Base-by-base conservation (phyloP, 176 grass and related monocot genomes). In the Avena eriantha region DNA sequence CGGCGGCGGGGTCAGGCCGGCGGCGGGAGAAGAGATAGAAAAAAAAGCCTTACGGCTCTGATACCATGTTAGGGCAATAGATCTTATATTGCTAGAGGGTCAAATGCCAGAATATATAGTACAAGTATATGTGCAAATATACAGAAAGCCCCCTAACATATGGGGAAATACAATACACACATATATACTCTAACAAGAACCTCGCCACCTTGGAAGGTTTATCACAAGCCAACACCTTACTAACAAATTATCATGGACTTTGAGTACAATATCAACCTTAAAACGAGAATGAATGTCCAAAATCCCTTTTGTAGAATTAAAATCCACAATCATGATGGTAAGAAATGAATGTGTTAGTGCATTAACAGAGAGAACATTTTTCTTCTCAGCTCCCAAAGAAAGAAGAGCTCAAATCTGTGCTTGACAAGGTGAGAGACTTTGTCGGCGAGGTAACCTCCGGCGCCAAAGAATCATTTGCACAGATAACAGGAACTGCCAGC, bases 391-490 rank as follows among this genome's bases (percentile, higher is more conserved):
- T 99, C 54, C 97, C 94, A 9, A 91, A 88, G 84, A 90, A 91
- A 89, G 97, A 99, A 59, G 94, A 99, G 80, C 88, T 99, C 53
- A 96, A 93, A 83, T 90, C 92, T 45, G 97, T 99, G 3, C 84
- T 93, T 39, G 94, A 96, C 83, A 99, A 99, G 90, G 94, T 94
- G 88, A 99, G 88, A 81, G 90, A 96, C 63, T 94, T 99, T 89
- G 88, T 99, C 73, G 90, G 90, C 0, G 89, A 99, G n/a, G 94
- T 91, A 53, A 86, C 93, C 0, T 23, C 82, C 26, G 92, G 88
- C 3, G 97, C 92, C 39, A 94, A 98, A 83, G 97, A 96, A 83
- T 99, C 97, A 35, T 99, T 99, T 87, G 97, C 90, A 2, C 93
- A 99, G 86, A 90, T 99, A 51, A 94, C 97, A 29, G 90, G 94